Evolutionary conservation across 768 basidiomycete genomes (phyloP).

Genomic region (Dioszegia hungarica): DNA sequence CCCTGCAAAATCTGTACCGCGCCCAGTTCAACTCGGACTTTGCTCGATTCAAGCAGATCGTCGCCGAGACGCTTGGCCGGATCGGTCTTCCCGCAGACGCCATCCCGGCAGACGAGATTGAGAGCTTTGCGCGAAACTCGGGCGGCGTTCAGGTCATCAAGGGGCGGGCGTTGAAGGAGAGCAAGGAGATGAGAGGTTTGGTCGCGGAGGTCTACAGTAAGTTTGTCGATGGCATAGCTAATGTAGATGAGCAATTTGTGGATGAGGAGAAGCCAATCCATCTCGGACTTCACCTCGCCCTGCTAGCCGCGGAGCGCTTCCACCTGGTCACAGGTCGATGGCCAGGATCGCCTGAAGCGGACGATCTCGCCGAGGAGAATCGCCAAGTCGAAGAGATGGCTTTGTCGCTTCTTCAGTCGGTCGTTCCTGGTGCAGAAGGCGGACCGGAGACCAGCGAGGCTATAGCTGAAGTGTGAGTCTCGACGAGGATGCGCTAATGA

Average conservation of each 20-base stretch:
- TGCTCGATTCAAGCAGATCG: conserved; percentile 21
- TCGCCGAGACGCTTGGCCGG: conserved; percentile 26
- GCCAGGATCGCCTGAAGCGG: conserved; percentile 37
- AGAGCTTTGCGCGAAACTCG: conserved; percentile 50
- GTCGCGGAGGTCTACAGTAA: conserved; percentile 40
- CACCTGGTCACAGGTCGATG: conserved; percentile 34
- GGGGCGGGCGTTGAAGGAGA: conserved; percentile 43
- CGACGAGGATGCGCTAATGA: background rate
- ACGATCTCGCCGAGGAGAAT: conserved; percentile 21
- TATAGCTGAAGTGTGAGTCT: conserved; percentile 74
- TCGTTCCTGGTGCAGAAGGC: background rate
- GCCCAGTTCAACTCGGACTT: conserved; percentile 56
- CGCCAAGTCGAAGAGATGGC: conserved; percentile 17
- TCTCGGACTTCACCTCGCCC: conserved; percentile 40
- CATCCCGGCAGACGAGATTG: conserved; percentile 45
- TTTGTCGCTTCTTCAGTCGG: conserved; percentile 1
- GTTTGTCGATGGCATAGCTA: conserved; percentile 10
- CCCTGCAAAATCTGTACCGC: conserved; percentile 80
- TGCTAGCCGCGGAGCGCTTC: conserved; percentile 46
- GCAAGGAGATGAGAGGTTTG: conserved; percentile 23
- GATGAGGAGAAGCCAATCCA: background rate
- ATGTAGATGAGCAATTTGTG: background rate
- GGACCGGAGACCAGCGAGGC: conserved; percentile 33
- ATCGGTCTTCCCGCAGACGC: conserved; percentile 38
- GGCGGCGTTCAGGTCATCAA: conserved; percentile 47